Conservation (phyloP, 257 asterid genomes). For the Forsythia viridissima region DNA sequence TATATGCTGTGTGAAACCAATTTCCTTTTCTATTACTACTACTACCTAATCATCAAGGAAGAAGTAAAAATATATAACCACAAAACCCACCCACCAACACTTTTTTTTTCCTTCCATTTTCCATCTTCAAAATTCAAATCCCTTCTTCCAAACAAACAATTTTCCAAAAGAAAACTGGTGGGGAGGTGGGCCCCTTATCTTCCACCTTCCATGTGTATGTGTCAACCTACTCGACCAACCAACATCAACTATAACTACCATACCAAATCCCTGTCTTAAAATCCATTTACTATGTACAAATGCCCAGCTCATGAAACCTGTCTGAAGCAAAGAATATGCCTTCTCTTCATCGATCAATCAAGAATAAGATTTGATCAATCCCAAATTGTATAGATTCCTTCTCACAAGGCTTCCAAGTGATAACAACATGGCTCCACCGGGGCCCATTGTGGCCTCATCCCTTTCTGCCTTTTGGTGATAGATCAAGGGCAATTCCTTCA, state of each 20-base stretch:
- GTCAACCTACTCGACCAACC: constrained; percentile 32
- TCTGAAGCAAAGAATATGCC: constrained; percentile 38
- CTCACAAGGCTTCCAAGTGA: constrained; percentile 82
- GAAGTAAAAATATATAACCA: neutral
- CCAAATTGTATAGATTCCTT: constrained; percentile 84
- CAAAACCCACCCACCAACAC: constrained; percentile 18
- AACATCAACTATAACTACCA: constrained; percentile 37
- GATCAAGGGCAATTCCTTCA: constrained; percentile 69
- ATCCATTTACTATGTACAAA: constrained; percentile 40
- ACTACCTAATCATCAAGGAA: constrained; percentile 17
- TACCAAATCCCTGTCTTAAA: constrained; percentile 33
- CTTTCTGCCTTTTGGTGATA: constrained; percentile 45
- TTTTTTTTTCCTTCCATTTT: constrained; percentile 15
- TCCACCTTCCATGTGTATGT: constrained; percentile 31
- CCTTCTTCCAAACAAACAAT: neutral
- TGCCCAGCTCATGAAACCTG: constrained; percentile 20
- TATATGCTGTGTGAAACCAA: constrained; percentile 22
- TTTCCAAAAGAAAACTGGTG: neutral
- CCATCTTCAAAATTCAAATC: constrained; percentile 22
- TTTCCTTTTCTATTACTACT: constrained; percentile 12
- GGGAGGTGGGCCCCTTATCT: constrained; percentile 39
- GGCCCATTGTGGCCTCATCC: constrained; percentile 40
- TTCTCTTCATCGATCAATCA: constrained; percentile 28
- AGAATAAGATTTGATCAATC: constrained; percentile 71
- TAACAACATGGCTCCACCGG: constrained; percentile 76